Conservation (phyloP, 768 basidiomycete genomes). For the Crucibulum laeve region DNA sequence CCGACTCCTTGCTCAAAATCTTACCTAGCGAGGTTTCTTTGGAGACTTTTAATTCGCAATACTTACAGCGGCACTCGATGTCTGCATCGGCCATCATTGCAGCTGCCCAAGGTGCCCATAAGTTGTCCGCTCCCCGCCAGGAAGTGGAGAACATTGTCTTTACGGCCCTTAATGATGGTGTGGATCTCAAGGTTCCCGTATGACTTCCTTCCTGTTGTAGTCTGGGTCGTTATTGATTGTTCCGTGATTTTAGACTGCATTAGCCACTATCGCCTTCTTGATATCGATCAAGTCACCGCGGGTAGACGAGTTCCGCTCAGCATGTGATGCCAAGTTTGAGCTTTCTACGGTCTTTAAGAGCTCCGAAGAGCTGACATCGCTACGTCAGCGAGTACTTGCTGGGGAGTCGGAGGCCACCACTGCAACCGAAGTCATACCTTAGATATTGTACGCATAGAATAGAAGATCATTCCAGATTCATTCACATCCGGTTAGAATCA, state of each 20-base stretch:
- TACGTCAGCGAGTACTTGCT: slow-evolving; percentile 25
- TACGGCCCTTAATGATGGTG: slow-evolving; percentile 36
- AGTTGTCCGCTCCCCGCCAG: slow-evolving; percentile 41
- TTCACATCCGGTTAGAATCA: too few species aligned
- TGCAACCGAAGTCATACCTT: slow-evolving; percentile 3
- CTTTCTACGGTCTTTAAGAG: slow-evolving; percentile 68
- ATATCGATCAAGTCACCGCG: slow-evolving; percentile 44
- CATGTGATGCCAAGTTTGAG: slow-evolving; percentile 49
- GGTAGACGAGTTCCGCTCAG: slow-evolving; percentile 55
- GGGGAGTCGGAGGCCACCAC: not conserved
- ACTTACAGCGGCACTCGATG: slow-evolving; percentile 58
- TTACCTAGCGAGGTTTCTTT: slow-evolving; percentile 54
- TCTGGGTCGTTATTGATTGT: not conserved
- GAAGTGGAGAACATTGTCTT: slow-evolving; percentile 64
- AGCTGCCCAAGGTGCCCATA: slow-evolving; percentile 52
- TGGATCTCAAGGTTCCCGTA: slow-evolving; percentile 46
- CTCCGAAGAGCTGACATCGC: slow-evolving; percentile 39
- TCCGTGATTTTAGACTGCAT: slow-evolving; percentile 42
- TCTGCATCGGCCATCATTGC: slow-evolving; percentile 55
- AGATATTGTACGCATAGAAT: not conserved
- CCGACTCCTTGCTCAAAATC: slow-evolving; percentile 40
- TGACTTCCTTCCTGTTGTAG: slow-evolving; percentile 7
- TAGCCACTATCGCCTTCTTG: slow-evolving; percentile 45
- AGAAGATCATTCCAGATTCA: not conserved
- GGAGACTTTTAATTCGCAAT: slow-evolving; percentile 72